Conservation (phyloP, 164 flowering plant species). For the Chimonanthus praecox region DNA sequence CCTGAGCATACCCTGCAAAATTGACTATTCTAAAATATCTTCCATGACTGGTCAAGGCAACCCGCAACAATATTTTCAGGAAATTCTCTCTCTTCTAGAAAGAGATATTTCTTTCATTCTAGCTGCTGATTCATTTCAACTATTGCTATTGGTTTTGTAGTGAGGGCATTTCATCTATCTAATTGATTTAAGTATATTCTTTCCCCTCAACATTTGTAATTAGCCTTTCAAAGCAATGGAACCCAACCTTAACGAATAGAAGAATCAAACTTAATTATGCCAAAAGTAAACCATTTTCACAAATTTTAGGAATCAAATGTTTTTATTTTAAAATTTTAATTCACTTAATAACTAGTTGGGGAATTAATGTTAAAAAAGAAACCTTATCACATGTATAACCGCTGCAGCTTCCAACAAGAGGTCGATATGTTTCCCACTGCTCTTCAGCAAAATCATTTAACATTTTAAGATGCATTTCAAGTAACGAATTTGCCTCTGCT, state of each 20-base stretch:
- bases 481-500: conserved; percentile 68
- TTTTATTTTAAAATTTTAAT: too few relatives aligned
- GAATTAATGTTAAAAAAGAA: neutral
- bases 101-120: neutral
- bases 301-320: too few relatives aligned
- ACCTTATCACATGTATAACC: conserved; percentile 59
- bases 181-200: too few relatives aligned
- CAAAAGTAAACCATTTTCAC: too few relatives aligned
- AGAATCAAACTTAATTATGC: neutral
- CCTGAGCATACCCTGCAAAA: neutral
- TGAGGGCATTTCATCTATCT: neutral
- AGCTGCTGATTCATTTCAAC: neutral
- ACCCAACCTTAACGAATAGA: neutral
- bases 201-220: neutral
- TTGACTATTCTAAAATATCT: neutral
- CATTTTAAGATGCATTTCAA: conserved; percentile 54
- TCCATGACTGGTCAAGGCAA: neutral
- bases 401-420: conserved; percentile 55
- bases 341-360: neutral
- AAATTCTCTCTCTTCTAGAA: neutral
- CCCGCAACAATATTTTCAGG: neutral
- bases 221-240: neutral
- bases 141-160: neutral
- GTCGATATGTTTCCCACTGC: conserved; percentile 55
- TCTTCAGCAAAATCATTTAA: conserved; percentile 60